Evolutionary conservation across 177 flowering plant species (phyloP), one percentile per base, ranked within the genome.

Genomic region (Vitis hybrid): DNA sequence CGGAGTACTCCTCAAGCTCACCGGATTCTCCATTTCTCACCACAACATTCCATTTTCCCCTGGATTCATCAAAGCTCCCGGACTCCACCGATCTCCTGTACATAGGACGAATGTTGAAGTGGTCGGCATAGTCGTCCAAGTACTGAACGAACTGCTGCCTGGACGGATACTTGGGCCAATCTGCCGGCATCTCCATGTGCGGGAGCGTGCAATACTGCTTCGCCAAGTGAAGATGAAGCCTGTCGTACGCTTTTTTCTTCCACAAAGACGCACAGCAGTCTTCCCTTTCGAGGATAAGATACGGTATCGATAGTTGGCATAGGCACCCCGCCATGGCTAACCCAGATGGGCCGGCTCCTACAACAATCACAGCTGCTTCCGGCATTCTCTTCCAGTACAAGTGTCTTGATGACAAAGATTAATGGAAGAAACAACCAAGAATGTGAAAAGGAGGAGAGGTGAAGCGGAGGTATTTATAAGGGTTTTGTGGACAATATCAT

Each of bases 291-390:
- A 90, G 75, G 7, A 92, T 8, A 2, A 79, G 71, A 83, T 89
- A 73, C 10, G 92, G 87, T 49, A 89, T 83, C 0, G 86, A 79
- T 13, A 68, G 81, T 5, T 40, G 56, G 70, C 52, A 71, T 11
- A 92, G 74, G 71, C 89, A 84, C 1, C 88, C 95, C 0, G 95
- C 87, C 0, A 78, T 71, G 19, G 95, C 84, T 1, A 92, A 79
- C 12, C 97, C 95, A 4, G 93, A 71, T 0, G 97, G 88, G 0
- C 97, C 97, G 0, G 91, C 89, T 49, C 95, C 97, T 8, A 90
- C 89, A 13, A 91, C 61, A 32, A 85, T 81, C 65, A 81, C 91
- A 2, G 71, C 40, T 60, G 52, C 21, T 64, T 80, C 74, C 61
- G 68, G 19, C 71, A 64, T 75, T 64, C 40, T 64, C 32, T 27